Evolutionary conservation across 2,329 filamentous ascomycete species (phyloP).

Genomic region (Pseudogymnoascus sp.): DNA sequence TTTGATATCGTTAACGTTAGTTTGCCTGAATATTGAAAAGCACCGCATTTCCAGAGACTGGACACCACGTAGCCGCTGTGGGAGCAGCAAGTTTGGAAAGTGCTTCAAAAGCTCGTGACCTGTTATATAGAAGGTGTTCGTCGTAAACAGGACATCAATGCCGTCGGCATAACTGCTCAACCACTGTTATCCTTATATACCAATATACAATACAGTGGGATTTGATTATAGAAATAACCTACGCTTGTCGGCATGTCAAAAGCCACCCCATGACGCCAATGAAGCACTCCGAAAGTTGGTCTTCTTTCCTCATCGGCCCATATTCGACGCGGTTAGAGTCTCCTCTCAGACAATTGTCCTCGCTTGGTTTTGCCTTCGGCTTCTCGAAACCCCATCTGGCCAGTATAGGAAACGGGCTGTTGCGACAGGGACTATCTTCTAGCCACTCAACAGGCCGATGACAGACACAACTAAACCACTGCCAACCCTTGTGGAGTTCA

Average conservation of each 20-base stretch:
- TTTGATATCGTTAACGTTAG: no score
- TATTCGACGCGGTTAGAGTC: background rate
- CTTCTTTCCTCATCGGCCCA: background rate
- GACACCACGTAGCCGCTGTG: background rate
- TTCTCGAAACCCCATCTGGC: no score
- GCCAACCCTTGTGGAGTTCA: background rate
- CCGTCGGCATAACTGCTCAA: background rate
- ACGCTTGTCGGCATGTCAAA: background rate
- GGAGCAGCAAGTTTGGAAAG: background rate
- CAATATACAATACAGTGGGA: background rate
- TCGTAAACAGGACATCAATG: background rate
- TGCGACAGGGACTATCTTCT: background rate
- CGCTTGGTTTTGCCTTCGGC: background rate
- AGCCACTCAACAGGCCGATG: background rate
- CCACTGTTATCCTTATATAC: background rate
- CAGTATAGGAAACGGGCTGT: no score
- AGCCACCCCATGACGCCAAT: constrained; percentile 3
- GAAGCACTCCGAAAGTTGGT: background rate
- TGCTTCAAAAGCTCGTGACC: background rate
- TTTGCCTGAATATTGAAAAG: no score
- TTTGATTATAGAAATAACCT: background rate
- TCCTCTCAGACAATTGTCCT: background rate
- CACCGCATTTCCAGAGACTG: background rate
- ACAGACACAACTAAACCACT: background rate
- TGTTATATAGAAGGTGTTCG: background rate